Conservation (phyloP, 2,329 filamentous ascomycete species). For the Venturia effusa region DNA sequence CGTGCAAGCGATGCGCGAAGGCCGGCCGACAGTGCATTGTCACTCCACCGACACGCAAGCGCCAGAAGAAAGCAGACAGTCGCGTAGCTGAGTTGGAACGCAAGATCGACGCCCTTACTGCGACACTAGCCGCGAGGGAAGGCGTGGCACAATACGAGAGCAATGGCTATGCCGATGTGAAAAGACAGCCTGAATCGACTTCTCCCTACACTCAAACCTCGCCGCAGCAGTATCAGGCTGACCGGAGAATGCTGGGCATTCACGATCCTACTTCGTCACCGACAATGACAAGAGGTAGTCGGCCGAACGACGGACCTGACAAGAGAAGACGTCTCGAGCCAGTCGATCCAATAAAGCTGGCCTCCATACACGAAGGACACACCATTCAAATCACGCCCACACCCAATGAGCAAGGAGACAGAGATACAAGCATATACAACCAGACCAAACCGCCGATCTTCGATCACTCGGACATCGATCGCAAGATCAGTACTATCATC, state of each 20-base stretch:
- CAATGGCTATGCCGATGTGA: background rate
- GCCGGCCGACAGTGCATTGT: constrained; percentile 67
- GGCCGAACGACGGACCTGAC: constrained; percentile 8
- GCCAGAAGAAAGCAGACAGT: constrained; percentile 86
- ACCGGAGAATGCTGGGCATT: constrained; percentile 6
- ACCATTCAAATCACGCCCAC: constrained; percentile 6
- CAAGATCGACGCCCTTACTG: constrained; percentile 82
- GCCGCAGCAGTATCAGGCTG: constrained; percentile 5
- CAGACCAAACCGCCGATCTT: constrained; percentile 11
- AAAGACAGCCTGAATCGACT: background rate
- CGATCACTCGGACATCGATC: constrained; percentile 27
- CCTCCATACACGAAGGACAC: background rate
- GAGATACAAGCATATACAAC: constrained; percentile 14
- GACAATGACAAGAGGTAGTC: background rate
- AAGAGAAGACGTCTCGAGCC: constrained; percentile 4
- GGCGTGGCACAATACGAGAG: constrained; percentile 1
- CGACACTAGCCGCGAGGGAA: constrained; percentile 44
- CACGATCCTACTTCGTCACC: background rate
- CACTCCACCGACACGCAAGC: constrained; percentile 63
- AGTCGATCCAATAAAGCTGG: constrained; percentile 2
- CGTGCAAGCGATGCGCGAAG: constrained; percentile 62
- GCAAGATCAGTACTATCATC: constrained; percentile 36
- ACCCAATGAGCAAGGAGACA: constrained; percentile 11
- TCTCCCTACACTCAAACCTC: constrained; percentile 8
- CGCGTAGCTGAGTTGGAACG: constrained; percentile 83